Conservation (phyloP, 108 stramenopile genomes). For the Cyclotella baltica region DNA sequence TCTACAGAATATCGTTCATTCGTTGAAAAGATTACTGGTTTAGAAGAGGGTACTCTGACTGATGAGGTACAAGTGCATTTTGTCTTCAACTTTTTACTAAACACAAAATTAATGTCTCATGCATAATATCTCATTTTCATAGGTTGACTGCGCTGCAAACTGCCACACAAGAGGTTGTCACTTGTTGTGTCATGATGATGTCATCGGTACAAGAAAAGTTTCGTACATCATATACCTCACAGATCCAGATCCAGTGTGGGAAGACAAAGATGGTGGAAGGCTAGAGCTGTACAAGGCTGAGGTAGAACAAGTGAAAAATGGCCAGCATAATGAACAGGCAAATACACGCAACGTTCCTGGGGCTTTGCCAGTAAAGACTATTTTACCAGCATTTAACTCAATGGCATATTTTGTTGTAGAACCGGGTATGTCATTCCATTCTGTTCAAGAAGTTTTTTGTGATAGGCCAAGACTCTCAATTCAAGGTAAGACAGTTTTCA, state of each 20-base stretch:
- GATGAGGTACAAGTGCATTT: conserved; percentile 47
- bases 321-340: background rate
- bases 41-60: conserved; percentile 70
- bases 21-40: conserved; percentile 79
- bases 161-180: conserved; percentile 95
- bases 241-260: conserved; percentile 78
- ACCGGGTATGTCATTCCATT: conserved; percentile 93
- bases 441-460: conserved; percentile 95
- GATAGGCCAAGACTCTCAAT: conserved; percentile 91
- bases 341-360: conserved; percentile 49
- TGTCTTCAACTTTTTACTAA: conserved; percentile 1
- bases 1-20: conserved; percentile 85
- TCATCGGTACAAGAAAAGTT: conserved; percentile 92
- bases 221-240: conserved; percentile 96
- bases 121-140: no score
- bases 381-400: conserved; percentile 88
- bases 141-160: conserved; percentile 95
- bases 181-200: conserved; percentile 97
- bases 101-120: no score
- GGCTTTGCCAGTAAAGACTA: conserved; percentile 67
- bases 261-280: conserved; percentile 88
- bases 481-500: conserved; percentile 60
- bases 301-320: conserved; percentile 26
- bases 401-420: conserved; percentile 93
- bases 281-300: conserved; percentile 87